Evolutionary conservation across 129 eudicot species (phyloP), one percentile per base, ranked within the genome.

Genomic region (Heracleum sosnowskyi): DNA sequence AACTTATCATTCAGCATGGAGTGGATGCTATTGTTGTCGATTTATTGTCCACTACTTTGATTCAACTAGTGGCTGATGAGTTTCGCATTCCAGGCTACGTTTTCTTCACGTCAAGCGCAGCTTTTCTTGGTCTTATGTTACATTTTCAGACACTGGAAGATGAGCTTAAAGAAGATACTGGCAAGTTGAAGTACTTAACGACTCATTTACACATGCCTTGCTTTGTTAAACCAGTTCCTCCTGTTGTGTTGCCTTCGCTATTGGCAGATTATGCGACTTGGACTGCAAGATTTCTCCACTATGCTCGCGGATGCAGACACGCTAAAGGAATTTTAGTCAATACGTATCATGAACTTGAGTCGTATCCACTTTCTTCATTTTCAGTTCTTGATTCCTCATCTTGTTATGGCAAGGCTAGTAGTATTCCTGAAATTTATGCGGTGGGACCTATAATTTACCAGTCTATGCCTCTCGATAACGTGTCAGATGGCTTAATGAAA

Each of bases 61-160:
- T 53, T 53, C 10, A 55, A 24, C 12, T 55, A 22, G 64, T 55
- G 64, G 64, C 29, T 55, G 11, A 55, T 55, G 64, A 22, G 64
- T 55, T 55, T 55, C 12, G 29, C 0, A 55, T 55, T 1, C 29
- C 64, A 4, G 64, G 75, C n/a, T 80, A 80, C 39, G 26, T 80
- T 44, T 80, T 57, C 75, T 75, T 74, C 62, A 74, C 83, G 17
- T 74, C 83, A 17, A 40, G 60, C 11, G 79, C 79, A 2, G 79
- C 64, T 45, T 80, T 80, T 75, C 74, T 80, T 11, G 68, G 83
- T 7, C 39, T 80, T 22, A 60, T 64, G 74, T 45, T 63, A 33
- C 64, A 74, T 44, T 24, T 80, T 74, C 76, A 77, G 45, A 41
- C 42, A 11, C 79, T 42, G 33, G 60, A 74, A 42, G 63, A 45